Evolutionary conservation across 2,329 filamentous ascomycete genomes (phyloP), one percentile per base, ranked within the genome.

Genomic region (Neopestalotiopsis clavispora): DNA sequence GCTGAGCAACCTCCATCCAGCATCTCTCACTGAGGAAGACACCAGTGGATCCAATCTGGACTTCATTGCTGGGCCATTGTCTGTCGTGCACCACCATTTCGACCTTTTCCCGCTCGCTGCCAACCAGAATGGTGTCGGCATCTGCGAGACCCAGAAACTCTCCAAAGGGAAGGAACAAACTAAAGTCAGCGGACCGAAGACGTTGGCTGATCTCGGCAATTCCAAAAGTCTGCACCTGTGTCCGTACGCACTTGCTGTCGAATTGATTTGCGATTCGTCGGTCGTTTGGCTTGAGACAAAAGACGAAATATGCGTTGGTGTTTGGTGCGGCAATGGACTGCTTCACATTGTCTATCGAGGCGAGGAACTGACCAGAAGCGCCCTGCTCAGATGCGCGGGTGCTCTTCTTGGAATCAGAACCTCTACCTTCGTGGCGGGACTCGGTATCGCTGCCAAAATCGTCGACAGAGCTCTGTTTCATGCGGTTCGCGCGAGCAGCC

Each of bases 241-340:
- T 93, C 4, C 96, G 91, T 28, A 99, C 96, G 78, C 96, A 99
- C 81, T 98, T 98, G 87, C 94, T 98, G 80, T 99, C 96, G 75
- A 98, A 99, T 77, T 99, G 96, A 74, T 99, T 99, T 71, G 96
- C 95, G 73, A 99, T 99, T 64, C 96, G 91, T 66, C 96, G 89
- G 78, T 99, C 96, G 74, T 99, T 99, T 28, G 96, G 95, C 82
- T 99, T 99, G 72, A 99, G 83, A 77, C 96, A 99, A 81, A 99
- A 98, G 59, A 99, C 89, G 75, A 98, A 98, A 81, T 99, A 99
- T 0, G 92, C 89, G 76, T 99, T 99, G 12, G 94, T 93, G 76
- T 94, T 93, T 4, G 91, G 89, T 2, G 93, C 90, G 2, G 90
- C 92, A 59, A 99, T 85, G 2, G 94, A 95, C 75, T 95, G 95